phyloP scores from a whole-genome alignment of 2,329 filamentous ascomycete species.

The Ambrosiella xylebori region DNA sequence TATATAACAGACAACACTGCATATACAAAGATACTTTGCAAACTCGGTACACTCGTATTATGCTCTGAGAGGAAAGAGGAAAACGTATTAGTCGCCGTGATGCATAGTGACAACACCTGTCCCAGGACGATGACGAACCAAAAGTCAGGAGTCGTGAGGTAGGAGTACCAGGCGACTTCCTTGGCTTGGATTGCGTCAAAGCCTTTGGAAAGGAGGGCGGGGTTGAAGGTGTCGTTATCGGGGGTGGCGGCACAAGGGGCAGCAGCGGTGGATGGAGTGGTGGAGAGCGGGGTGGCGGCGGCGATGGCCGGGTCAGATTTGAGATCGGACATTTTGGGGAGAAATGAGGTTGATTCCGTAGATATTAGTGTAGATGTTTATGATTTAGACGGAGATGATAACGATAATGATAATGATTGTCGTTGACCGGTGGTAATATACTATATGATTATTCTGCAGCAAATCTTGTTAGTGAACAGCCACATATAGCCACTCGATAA shows the following conservation, averaged over 20 bases:
- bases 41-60: conserved; percentile 72
- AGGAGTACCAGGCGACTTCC: conserved; percentile 47
- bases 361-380: background rate
- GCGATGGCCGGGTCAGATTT: conserved; percentile 8
- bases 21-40: conserved; percentile 95
- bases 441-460: too few species aligned
- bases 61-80: conserved; percentile 49
- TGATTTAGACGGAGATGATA: background rate
- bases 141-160: conserved; percentile 71
- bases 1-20: conserved; percentile 68
- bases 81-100: conserved; percentile 86
- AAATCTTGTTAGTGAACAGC: too few species aligned
- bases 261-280: conserved; percentile 5
- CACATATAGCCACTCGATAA: background rate
- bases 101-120: conserved; percentile 73
- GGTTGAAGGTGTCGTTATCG: conserved; percentile 24
- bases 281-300: background rate
- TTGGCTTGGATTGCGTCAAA: conserved; percentile 37
- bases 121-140: conserved; percentile 68
- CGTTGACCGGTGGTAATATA: background rate
- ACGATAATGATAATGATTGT: conserved; percentile 10
- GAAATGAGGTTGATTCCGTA: conserved; percentile 5
- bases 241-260: conserved; percentile 7
- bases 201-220: conserved; percentile 21
- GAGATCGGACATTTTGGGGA: conserved; percentile 13